These are phyloP conservation scores for Ramalina intermedia DNA, from an alignment of 495 filamentous ascomycete species.

Conservation along the genomic window DNA sequence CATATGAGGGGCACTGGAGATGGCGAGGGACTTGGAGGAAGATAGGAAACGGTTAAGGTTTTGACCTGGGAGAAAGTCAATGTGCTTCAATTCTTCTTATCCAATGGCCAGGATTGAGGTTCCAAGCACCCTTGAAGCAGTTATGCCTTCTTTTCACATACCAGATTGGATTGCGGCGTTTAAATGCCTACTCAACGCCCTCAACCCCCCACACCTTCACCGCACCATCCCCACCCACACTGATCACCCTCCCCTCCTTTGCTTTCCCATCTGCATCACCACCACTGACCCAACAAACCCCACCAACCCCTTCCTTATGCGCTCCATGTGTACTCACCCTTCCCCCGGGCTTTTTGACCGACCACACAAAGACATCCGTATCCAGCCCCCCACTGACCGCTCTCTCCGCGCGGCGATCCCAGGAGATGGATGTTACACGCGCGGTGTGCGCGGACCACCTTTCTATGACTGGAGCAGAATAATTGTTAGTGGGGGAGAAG, in stretches of 20 bases:
- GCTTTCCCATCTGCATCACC: too few relatives aligned
- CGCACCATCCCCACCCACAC: slow-evolving; percentile 71
- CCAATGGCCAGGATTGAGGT: too few relatives aligned
- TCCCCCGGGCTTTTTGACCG: slow-evolving; percentile 64
- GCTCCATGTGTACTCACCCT: slow-evolving; percentile 67
- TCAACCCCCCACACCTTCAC: slow-evolving; percentile 81
- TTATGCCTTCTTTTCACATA: too few relatives aligned
- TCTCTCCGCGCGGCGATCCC: slow-evolving; percentile 61
- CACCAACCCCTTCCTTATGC: slow-evolving; percentile 90
- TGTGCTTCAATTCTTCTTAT: too few relatives aligned
- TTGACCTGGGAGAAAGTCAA: too few relatives aligned
- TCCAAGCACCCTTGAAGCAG: too few relatives aligned
- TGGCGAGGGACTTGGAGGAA: too few relatives aligned
- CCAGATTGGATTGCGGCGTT: too few relatives aligned
- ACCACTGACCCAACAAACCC: slow-evolving; percentile 61
- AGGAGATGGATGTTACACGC: slow-evolving; percentile 66
- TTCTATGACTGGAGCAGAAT: slow-evolving; percentile 40
- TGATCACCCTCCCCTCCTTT: slow-evolving; percentile 49
- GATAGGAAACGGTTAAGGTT: too few relatives aligned
- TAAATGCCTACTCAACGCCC: slow-evolving; percentile 26
- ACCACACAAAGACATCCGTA: slow-evolving; percentile 87
- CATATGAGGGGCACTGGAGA: too few relatives aligned
- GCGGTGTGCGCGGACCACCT: slow-evolving; percentile 90
- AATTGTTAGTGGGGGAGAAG: slow-evolving; percentile 46
- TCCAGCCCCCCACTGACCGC: slow-evolving; percentile 77